Percentiles rank a stretch among this genome's conserved stretches.
These are phyloP conservation scores for Cyclotella sp. DNA, from an alignment of 108 stramenopile species.

Conservation along the genomic window DNA sequence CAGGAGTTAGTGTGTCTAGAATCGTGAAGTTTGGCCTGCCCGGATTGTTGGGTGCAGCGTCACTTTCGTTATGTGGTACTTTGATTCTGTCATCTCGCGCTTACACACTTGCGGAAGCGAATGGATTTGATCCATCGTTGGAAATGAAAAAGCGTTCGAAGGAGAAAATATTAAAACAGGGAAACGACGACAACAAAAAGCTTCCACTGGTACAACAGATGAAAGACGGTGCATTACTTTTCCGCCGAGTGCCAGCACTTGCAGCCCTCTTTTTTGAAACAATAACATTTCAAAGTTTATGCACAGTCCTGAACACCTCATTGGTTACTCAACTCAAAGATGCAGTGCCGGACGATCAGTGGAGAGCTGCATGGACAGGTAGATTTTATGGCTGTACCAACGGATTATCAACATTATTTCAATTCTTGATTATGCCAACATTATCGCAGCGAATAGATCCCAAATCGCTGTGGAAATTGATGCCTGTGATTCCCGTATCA, in stretches of 20 bases:
- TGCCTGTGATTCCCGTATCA: conserved; percentile 61
- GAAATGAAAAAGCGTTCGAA: conserved; percentile 38
- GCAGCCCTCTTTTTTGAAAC: conserved; percentile 81
- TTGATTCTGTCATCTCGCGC: conserved; percentile 59
- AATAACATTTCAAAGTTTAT: conserved; percentile 82
- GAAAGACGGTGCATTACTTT: conserved; percentile 62
- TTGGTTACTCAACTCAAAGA: conserved; percentile 70
- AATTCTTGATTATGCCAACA: conserved; percentile 72
- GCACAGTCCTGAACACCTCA: conserved; percentile 78
- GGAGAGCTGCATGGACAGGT: conserved; percentile 85
- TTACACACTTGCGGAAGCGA: conserved; percentile 66
- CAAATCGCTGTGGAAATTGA: conserved; percentile 66
- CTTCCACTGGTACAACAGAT: conserved; percentile 41
- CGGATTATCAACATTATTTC: conserved; percentile 70
- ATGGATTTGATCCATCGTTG: conserved; percentile 70
- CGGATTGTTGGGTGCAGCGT: conserved; percentile 67
- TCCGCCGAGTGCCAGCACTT: conserved; percentile 77
- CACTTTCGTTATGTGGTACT: conserved; percentile 61
- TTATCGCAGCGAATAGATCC: conserved; percentile 71
- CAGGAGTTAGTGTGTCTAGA: conserved; percentile 64
- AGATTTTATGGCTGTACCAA: conserved; percentile 83
- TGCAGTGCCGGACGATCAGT: conserved; percentile 68
- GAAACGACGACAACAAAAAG: conserved; percentile 5
- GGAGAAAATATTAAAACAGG: conserved; percentile 18
- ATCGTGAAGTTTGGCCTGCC: conserved; percentile 60